A percentile compares a stretch with the other conserved stretches of the same genome.
phyloP scores from a whole-genome alignment of 352 stramenopile genomes.

The Pythium plurisporium region DNA sequence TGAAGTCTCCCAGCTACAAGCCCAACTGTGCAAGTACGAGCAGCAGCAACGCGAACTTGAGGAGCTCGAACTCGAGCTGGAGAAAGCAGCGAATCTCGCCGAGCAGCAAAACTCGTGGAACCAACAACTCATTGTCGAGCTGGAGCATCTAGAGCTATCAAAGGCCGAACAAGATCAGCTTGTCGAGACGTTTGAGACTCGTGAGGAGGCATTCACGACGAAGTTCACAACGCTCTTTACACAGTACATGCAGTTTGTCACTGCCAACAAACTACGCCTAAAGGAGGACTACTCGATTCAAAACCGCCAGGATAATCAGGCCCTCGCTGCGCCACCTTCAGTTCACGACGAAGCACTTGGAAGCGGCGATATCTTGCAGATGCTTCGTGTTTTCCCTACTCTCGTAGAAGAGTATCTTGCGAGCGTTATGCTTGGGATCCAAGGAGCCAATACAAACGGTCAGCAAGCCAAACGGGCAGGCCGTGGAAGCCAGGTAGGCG shows the following conservation, averaged over 20 bases:
- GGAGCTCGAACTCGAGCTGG: constrained; percentile 22
- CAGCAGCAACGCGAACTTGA: constrained; percentile 8
- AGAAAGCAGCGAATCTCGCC: constrained; percentile 15
- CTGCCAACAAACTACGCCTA: constrained; percentile 14
- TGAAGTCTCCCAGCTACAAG: not conserved
- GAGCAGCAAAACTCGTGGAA: constrained; percentile 30
- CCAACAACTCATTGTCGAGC: constrained; percentile 17
- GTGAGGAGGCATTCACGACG: constrained; percentile 16
- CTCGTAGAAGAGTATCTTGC: constrained; percentile 37
- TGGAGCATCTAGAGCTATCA: constrained; percentile 15
- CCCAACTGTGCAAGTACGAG: not conserved
- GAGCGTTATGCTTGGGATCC: not conserved
- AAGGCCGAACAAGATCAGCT: constrained; percentile 20
- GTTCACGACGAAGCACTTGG: constrained; percentile 15
- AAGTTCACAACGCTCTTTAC: constrained; percentile 22
- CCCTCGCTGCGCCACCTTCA: not conserved
- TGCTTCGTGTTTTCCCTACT: constrained; percentile 48
- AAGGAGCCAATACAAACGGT: not conserved
- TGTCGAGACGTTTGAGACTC: constrained; percentile 10
- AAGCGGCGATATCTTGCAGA: constrained; percentile 32
- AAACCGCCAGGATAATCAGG: not conserved
- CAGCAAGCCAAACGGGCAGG: not conserved
- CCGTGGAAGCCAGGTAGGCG: not conserved
- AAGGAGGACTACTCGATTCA: not conserved
- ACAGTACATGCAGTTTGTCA: constrained; percentile 22